Base-by-base conservation (phyloP, 305 asterid species). In the Fraxinus nigra region DNA sequence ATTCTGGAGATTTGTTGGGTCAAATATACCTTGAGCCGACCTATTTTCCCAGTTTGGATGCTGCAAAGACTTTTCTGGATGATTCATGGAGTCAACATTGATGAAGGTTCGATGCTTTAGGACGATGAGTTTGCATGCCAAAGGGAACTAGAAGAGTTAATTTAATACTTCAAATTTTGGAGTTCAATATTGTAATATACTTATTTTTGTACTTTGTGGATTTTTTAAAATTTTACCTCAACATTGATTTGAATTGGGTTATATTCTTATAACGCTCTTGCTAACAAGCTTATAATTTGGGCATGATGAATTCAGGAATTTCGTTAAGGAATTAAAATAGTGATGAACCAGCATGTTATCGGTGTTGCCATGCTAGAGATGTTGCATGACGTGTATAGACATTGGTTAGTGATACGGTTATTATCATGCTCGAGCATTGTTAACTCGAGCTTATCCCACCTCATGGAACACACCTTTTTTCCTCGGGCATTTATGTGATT, bases 11-110 rank as follows among this genome's bases (percentile, higher is more conserved):
- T 80, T 48, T 89, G 65, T 84, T 95, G 87, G 89, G 91, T 61
- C 98, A 91, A 56, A 91, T 93, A 4, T 91, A 89, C 82, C 84
- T 89, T 1, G 98, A 95, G 87, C 99, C 98, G 24, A 91, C 97
- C 22, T 93, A 93, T 87, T 95, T 90, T 81, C 99, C 99, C 76
- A 93, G 98, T 75, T 84, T 93, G 89, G 99, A 93, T 80, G 99
- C 94, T 0, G 61, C 61, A 16, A 51, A 51, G 61, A 16, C 61
- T 4, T 51, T 51, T 51, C 20, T 51, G 8, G 22, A 51, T 16
- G 61, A 51, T 51, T 51, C 61, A 16, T 51, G 22, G 61, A 7
- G 61, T 14, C 61, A 16, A 8, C 61, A 16, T 16, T 51, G 61
- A 16, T 46, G 18, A 46, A 43, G 54, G n/a, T 43, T 40, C 51